Percentiles rank a stretch among this genome's conserved stretches.
Evolutionary conservation across 2,329 filamentous ascomycete species (phyloP).

Genomic region (Epichloe bromicola): DNA sequence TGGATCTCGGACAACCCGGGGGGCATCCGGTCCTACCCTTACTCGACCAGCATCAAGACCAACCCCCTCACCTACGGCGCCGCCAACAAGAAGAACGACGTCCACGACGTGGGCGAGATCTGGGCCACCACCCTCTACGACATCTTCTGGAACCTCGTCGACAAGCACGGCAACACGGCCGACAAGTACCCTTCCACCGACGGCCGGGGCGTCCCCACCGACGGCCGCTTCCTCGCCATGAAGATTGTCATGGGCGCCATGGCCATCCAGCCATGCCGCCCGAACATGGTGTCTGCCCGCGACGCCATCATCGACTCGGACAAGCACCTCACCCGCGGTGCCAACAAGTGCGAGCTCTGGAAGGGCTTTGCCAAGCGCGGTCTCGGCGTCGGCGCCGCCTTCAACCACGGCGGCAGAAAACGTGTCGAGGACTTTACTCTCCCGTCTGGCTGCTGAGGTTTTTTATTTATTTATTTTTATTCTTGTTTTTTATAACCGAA

Average conservation of each 20-base stretch:
- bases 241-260: constrained; percentile 1
- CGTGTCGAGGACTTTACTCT: constrained; percentile 20
- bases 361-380: constrained; percentile 25
- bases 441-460: constrained; percentile 13
- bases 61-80: constrained; percentile 39
- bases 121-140: constrained; percentile 43
- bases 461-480: no score
- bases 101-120: constrained; percentile 37
- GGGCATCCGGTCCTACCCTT: constrained; percentile 39
- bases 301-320: no score
- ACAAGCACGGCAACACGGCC: constrained; percentile 39
- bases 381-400: no score
- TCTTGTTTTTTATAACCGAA: no score
- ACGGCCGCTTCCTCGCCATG: constrained; percentile 14
- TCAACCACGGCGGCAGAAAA: constrained; percentile 4
- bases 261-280: no score
- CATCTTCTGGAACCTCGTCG: constrained; percentile 44
- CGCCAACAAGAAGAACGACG: constrained; percentile 22
- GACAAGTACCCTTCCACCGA: constrained; percentile 20
- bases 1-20: constrained; percentile 31
- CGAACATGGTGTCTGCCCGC: no score
- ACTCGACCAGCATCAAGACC: constrained; percentile 34
- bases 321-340: constrained; percentile 15
- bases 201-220: no score
- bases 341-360: constrained; percentile 31